Base-by-base conservation (phyloP, 2,329 filamentous ascomycete species). In the Ceratocystis cubensis region DNA sequence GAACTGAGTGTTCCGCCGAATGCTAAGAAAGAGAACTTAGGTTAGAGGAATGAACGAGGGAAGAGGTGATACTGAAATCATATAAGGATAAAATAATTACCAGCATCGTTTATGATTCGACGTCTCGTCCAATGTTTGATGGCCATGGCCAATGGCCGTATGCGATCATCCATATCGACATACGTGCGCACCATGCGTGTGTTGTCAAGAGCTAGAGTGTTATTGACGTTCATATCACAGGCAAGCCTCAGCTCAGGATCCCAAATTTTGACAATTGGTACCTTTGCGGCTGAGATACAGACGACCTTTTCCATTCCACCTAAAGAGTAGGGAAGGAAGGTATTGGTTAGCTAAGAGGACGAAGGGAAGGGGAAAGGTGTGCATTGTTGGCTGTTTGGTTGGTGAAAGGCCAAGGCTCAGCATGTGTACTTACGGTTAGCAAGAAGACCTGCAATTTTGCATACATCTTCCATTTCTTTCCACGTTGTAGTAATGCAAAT, bases 191-290 rank as follows among this genome's bases (percentile, higher is more conserved):
- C 94, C 92, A 99, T 96, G 63, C 92, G 86, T 15, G 94, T 99
- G 73, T 99, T 99, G 75, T 97, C 92, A 69, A 99, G 79, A 3
- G 94, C 94, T 65, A 95, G 77, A 0, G 92, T 94, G 72, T 97
- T 99, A 78, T 99, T 99, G 77, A 99, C 92, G 72, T 99, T 99
- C 88, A 99, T 94, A 74, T 99, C 94, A 75, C 92, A 96, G 17
- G 91, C 89, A 63, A 99, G 80, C 70, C 87, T 81, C 67, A 96
- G 80, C 75, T 96, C 91, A 2, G 94, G 94, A 74, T 99, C 94
- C 92, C 94, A 99, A 66, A 96, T 89, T 79, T 97, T 97, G 71
- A 99, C 94, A 73, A 99, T 99, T 3, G 94, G 93, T 15, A 99
- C 94, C 76, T 96, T 97, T 68, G 94, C 94, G 53, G 88, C 89